Evolutionary conservation across 176 grass and related monocot genomes (phyloP).

Genomic region (Guadua angustifolia): DNA sequence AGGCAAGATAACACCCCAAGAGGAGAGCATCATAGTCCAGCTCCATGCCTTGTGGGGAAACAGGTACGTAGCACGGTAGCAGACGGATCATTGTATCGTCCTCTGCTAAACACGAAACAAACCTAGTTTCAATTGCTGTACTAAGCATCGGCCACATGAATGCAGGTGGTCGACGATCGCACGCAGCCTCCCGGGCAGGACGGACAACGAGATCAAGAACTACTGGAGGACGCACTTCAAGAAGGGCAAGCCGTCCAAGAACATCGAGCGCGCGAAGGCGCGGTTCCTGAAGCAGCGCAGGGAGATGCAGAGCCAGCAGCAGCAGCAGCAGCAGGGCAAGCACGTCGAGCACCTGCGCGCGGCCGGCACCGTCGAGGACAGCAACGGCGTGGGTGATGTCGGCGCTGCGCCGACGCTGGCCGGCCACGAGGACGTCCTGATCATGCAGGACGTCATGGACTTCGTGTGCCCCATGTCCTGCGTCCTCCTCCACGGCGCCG

Average conservation of each 20-base stretch:
- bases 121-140: not conserved
- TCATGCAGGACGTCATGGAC: constrained; percentile 56
- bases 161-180: constrained; percentile 96
- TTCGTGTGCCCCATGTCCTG: constrained; percentile 59
- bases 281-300: constrained; percentile 58
- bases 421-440: constrained; percentile 30
- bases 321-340: constrained; percentile 25
- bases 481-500: constrained; percentile 43
- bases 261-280: constrained; percentile 70
- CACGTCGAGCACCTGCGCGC: not conserved
- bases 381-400: not conserved
- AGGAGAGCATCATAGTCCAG: constrained; percentile 82
- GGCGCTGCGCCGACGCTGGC: constrained; percentile 1
- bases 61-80: too few relatives aligned
- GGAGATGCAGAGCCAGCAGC: constrained; percentile 54
- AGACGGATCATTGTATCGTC: not conserved
- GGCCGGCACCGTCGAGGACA: not conserved
- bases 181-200: constrained; percentile 83
- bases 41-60: constrained; percentile 90
- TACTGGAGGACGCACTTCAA: constrained; percentile 98
- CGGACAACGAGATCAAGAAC: constrained; percentile 99
- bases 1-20: constrained; percentile 77
- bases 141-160: not conserved
- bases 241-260: constrained; percentile 82
- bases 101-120: not conserved